These are phyloP conservation scores for Pseudogymnoascus pannorum DNA, from an alignment of 2,329 filamentous ascomycete species.

Conservation along the genomic window DNA sequence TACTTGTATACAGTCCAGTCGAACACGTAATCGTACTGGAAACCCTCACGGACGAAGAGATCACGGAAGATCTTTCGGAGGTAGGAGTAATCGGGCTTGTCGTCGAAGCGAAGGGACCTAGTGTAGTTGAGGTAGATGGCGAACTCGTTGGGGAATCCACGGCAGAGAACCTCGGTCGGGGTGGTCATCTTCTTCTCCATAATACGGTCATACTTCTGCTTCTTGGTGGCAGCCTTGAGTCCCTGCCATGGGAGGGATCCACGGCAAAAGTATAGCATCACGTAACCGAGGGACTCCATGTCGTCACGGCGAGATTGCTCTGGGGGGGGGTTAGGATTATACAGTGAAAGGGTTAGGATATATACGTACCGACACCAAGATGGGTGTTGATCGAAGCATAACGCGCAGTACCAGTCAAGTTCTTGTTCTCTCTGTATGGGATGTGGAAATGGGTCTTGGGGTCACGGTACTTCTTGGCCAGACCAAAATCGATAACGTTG, in stretches of 20 bases:
- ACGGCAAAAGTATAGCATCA: conserved; percentile 99
- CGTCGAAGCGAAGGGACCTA: conserved; percentile 94
- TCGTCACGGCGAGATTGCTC: conserved; percentile 99
- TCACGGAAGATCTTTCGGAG: conserved; percentile 99
- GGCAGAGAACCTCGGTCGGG: conserved; percentile 95
- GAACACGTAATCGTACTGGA: conserved; percentile 99
- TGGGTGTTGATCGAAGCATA: conserved; percentile 4
- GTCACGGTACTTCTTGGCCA: conserved; percentile 97
- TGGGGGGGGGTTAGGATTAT: conserved; percentile 64
- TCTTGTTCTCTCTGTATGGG: not conserved
- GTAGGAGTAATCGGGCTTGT: conserved; percentile 99
- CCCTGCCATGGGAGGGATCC: conserved; percentile 98
- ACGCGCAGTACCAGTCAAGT: not conserved
- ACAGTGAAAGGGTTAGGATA: conserved; percentile 44
- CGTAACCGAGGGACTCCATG: conserved; percentile 98
- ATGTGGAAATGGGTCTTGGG: conserved; percentile 60
- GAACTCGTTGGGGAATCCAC: conserved; percentile 98
- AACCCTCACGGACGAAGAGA: conserved; percentile 95
- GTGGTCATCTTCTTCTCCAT: conserved; percentile 99
- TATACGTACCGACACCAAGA: not conserved
- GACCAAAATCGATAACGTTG: conserved; percentile 94
- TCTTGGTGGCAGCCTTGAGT: conserved; percentile 96
- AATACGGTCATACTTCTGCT: conserved; percentile 99
- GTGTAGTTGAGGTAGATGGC: conserved; percentile 99
- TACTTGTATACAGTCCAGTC: conserved; percentile 99